These are phyloP conservation scores for Alternaria consortialis DNA, from an alignment of 2,329 filamentous ascomycete species.

Conservation along the genomic window DNA sequence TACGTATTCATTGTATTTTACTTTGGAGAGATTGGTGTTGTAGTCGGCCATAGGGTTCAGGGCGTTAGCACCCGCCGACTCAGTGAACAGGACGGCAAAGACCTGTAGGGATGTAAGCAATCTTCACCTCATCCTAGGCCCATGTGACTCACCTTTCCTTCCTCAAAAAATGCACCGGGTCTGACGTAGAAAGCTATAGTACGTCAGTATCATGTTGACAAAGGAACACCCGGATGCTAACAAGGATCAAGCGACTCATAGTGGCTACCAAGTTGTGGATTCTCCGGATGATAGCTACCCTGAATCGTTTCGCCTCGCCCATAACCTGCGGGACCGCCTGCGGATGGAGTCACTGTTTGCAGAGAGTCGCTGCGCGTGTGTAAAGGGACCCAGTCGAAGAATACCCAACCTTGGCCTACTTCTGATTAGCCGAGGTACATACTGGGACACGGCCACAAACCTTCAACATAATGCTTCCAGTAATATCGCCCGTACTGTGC, in stretches of 20 bases:
- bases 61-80: conserved; percentile 4
- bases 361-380: background rate
- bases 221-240: background rate
- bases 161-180: conserved; percentile 3
- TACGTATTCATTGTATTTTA: conserved; percentile 11
- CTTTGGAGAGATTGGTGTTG: conserved; percentile 11
- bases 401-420: conserved; percentile 3
- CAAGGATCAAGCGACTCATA: conserved; percentile 2
- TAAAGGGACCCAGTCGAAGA: background rate
- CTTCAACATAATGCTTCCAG: background rate
- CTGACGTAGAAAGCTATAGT: conserved; percentile 5
- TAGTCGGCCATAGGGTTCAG: background rate
- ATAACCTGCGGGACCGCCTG: background rate
- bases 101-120: background rate
- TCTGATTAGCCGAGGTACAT: background rate
- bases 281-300: background rate
- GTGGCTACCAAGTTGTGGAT: background rate
- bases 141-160: conserved; percentile 4
- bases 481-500: background rate
- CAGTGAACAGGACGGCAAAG: conserved; percentile 18
- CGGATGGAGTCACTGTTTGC: background rate
- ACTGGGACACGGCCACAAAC: background rate
- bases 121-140: fast-evolving
- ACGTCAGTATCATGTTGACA: background rate
- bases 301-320: background rate